A percentile compares a stretch with the other conserved stretches of the same genome.
These are phyloP conservation scores for Fusarium equiseti DNA, from an alignment of 2,329 filamentous ascomycete genomes.

Conservation along the genomic window DNA sequence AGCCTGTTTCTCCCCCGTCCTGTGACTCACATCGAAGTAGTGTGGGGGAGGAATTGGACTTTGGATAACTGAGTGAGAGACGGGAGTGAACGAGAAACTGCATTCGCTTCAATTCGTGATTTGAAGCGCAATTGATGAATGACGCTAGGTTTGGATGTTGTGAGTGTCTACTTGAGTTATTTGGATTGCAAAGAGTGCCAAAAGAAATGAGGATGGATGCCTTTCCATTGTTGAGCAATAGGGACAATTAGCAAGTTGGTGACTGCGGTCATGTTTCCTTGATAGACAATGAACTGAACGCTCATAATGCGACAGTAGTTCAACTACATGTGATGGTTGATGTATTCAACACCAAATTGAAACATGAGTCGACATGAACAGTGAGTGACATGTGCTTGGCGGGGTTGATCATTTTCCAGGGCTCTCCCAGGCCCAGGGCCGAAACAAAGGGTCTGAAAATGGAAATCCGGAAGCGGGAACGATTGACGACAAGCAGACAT, in stretches of 20 bases:
- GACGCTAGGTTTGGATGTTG: too few species aligned
- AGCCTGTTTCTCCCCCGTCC: slow-evolving; percentile 41
- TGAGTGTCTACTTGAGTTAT: not conserved
- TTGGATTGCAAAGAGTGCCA: not conserved
- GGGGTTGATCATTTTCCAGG: slow-evolving; percentile 26
- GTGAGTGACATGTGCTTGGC: slow-evolving; percentile 17
- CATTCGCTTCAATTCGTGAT: not conserved
- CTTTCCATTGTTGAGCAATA: too few species aligned
- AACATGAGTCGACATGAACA: slow-evolving; percentile 3
- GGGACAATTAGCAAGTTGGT: too few species aligned
- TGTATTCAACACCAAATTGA: not conserved
- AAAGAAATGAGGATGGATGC: too few species aligned
- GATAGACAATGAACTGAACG: not conserved
- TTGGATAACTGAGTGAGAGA: not conserved
- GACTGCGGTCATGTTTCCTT: too few species aligned
- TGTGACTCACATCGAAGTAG: slow-evolving; percentile 47
- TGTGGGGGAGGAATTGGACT: slow-evolving; percentile 26
- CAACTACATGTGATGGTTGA: not conserved
- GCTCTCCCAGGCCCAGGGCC: slow-evolving; percentile 23
- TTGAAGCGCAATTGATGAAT: not conserved
- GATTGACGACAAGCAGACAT: slow-evolving; percentile 47
- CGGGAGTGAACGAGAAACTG: not conserved
- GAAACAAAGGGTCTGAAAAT: slow-evolving; percentile 44
- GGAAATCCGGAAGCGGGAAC: slow-evolving; percentile 44
- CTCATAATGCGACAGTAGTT: not conserved